Conservation (phyloP, 202 grass and related monocot species). For the Setaria italica region DNA sequence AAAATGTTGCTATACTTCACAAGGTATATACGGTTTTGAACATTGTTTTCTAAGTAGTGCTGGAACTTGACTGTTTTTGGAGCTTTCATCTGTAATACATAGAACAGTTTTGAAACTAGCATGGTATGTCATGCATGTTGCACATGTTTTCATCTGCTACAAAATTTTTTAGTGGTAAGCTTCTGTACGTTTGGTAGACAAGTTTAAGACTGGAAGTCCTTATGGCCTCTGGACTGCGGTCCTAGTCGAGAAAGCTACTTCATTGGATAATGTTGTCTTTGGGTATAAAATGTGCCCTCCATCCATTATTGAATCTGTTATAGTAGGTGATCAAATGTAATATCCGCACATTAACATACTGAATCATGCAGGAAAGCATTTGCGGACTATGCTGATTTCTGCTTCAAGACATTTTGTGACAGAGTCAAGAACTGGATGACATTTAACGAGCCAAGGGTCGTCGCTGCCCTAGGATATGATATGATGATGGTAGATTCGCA, state of each 20-base stretch:
- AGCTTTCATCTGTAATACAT: neutral
- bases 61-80: neutral
- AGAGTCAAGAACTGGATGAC: constrained; percentile 77
- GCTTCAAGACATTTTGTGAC: constrained; percentile 64
- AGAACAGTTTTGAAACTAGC: no score
- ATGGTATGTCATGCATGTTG: neutral
- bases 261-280: no score
- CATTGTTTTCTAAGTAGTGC: neutral
- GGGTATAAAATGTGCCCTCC: no score
- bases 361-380: constrained; percentile 48
- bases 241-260: no score
- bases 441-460: constrained; percentile 68
- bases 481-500: constrained; percentile 64
- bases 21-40: neutral
- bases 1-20: neutral
- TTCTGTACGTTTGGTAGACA: no score
- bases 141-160: neutral
- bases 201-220: no score
- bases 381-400: constrained; percentile 63
- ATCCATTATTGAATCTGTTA: no score
- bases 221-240: no score
- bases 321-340: neutral
- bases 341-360: neutral
- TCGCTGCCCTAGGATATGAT: constrained; percentile 70
- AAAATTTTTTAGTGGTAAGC: no score